Evolutionary conservation across 768 basidiomycete species (phyloP).

Genomic region (Tephrocybe sp.): DNA sequence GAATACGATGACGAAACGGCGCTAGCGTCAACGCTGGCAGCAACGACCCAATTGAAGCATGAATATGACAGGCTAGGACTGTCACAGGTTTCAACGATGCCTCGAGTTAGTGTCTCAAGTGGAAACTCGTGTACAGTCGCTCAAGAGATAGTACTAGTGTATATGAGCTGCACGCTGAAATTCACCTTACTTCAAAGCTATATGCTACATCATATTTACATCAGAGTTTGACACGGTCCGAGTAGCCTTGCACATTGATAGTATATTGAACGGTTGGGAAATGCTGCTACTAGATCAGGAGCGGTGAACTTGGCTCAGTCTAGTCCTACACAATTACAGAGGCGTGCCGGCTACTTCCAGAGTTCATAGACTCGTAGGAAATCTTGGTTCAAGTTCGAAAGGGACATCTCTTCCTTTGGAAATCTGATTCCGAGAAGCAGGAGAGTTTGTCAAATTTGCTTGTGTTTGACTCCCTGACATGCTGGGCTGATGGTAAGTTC

Average conservation of each 20-base stretch:
- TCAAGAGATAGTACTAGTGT: no score
- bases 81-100: no score
- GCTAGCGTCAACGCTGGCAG: no score
- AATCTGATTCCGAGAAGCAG: constrained; percentile 10
- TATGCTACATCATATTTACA: neutral
- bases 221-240: no score
- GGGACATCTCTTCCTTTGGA: constrained; percentile 9
- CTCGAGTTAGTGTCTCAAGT: no score
- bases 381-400: constrained; percentile 8
- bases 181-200: neutral
- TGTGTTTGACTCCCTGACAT: constrained; percentile 16
- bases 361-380: constrained; percentile 10
- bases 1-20: no score
- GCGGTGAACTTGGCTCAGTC: neutral
- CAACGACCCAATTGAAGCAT: no score
- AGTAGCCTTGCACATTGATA: neutral
- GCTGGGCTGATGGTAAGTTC: constrained; percentile 10
- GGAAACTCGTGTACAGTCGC: no score
- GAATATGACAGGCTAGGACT: no score
- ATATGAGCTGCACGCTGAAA: neutral
- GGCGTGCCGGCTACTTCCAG: constrained; percentile 13
- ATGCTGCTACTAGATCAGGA: neutral
- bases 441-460: constrained; percentile 16
- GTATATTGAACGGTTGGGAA: neutral
- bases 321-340: no score